These are phyloP conservation scores for Suhomyces sp. DNA, from an alignment of 805 yeast species.

Conservation along the genomic window DNA sequence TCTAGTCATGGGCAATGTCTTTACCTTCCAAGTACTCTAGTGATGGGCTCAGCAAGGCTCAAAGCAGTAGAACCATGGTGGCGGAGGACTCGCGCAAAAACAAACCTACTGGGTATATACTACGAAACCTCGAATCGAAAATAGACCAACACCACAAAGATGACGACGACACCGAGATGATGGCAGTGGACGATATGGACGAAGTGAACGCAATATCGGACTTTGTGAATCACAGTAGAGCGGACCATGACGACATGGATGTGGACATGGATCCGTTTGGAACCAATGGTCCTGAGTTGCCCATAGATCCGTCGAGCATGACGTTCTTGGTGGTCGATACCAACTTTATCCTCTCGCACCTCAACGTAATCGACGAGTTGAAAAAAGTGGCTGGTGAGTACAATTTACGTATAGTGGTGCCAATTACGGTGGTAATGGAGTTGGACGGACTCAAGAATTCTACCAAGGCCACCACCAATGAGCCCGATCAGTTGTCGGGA, in stretches of 20 bases:
- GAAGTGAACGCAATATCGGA: constrained; percentile 45
- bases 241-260: neutral
- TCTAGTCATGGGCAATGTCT: constrained; percentile 4
- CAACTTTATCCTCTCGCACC: constrained; percentile 72
- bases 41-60: constrained; percentile 27
- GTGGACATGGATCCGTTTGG: neutral
- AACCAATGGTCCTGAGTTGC: constrained; percentile 6
- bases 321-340: constrained; percentile 72
- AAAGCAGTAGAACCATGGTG: constrained; percentile 24
- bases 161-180: constrained; percentile 39
- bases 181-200: constrained; percentile 44
- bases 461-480: constrained; percentile 10
- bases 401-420: constrained; percentile 59
- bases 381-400: constrained; percentile 37
- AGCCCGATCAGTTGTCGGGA: constrained; percentile 14
- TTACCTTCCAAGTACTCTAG: constrained; percentile 41
- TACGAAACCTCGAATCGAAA: constrained; percentile 23
- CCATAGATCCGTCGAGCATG: neutral
- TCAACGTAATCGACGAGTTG: constrained; percentile 55
- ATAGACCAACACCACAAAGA: constrained; percentile 15
- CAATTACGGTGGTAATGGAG: constrained; percentile 67
- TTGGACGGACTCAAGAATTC: constrained; percentile 77
- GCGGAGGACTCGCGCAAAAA: constrained; percentile 16
- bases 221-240: constrained; percentile 22
- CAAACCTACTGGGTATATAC: constrained; percentile 20